Evolutionary conservation across 805 yeast genomes (phyloP), one percentile per base, ranked within the genome.

Genomic region (Nakazawaea wickerhamii): DNA sequence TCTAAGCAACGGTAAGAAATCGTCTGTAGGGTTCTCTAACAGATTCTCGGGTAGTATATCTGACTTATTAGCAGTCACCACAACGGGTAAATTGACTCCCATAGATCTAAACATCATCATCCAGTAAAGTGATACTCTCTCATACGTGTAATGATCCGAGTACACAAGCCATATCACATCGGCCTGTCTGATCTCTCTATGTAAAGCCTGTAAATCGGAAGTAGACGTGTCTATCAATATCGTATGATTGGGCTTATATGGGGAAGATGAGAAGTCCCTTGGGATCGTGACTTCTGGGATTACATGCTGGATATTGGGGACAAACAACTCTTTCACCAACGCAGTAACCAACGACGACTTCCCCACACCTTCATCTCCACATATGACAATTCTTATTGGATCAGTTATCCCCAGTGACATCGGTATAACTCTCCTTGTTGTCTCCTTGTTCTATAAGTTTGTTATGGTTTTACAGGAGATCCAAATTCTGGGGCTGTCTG

Each of bases 121-220:
- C 99, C 99, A 93, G 59, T 89, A 89, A 19, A 91, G 67, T 2
- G 96, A 80, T 4, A 93, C 78, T 36, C 98, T 71, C 58, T 93
- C 98, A 57, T 89, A 93, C 0, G 98, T 88, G 57, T 89, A 93
- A 55, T 89, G 95, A 55, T 90, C 98, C 3, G 93, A 77, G 57
- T 90, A 93, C 0, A 93, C 88, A n/a, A 93, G 71, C 91, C 96
- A 84, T 2, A 93, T 84, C 11, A 89, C 97, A 60, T 86, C 91
- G 0, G 97, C 93, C 41, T 75, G 72, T 36, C 95, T 73, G 48
- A 93, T 73, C 57, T 88, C 96, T 25, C 72, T 67, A 45, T 84
- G 86, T 11, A 93, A 63, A 0, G 64, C 57, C 1, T 64, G 62
- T 26, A 78, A 62, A 54, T 88, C 95, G 1, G 81, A 71, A 1